Base-by-base conservation (phyloP, 768 basidiomycete genomes). In the Collybiopsis confluens region DNA sequence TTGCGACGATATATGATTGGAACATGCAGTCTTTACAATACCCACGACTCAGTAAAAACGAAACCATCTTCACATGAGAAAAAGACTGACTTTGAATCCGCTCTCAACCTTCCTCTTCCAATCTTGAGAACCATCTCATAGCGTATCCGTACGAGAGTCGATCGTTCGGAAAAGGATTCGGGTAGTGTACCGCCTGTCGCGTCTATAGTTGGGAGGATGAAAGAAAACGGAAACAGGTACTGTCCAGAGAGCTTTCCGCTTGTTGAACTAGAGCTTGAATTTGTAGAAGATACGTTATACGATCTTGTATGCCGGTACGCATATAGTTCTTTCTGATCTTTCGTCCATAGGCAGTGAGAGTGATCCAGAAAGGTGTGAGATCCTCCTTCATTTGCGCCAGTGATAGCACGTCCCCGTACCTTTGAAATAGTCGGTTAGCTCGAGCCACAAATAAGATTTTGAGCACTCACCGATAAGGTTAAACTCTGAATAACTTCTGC, bases 171-270 rank as follows among this genome's bases (percentile, higher is more conserved):
- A 54, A 74, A 74, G 0, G 72, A 68, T 41, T 71, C 69, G 1
- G 74, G 72, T 23, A 66, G 55, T 7, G 64, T 58, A 23, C 59
- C 63, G 15, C 56, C 43, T 10, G 35, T 46, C 2, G 51, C 51
- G 46, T 58, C 47, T 0, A 58, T 63, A 15, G 60, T 62, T 11
- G 75, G 74, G 57, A 75, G 68, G 2, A 67, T 56, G 52, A 77
- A 68, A 3, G 70, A 68, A 53, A 75, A 74, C 5, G 72, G 69
- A 70, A 72, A 74, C 1, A 59, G 60, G 49, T 73, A 73, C 24
- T 62, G 59, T 20, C 75, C 74, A 0, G 62, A 60, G 21, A 70
- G 53, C 58, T 69, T 72, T 8, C 68, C 68, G 21, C 69, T 27
- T 15, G 9, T 24, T 2, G 21, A 24, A 18, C 21, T 38, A n/a